Conservation (phyloP, 495 filamentous ascomycete species). For the Xylaria nigripes region DNA sequence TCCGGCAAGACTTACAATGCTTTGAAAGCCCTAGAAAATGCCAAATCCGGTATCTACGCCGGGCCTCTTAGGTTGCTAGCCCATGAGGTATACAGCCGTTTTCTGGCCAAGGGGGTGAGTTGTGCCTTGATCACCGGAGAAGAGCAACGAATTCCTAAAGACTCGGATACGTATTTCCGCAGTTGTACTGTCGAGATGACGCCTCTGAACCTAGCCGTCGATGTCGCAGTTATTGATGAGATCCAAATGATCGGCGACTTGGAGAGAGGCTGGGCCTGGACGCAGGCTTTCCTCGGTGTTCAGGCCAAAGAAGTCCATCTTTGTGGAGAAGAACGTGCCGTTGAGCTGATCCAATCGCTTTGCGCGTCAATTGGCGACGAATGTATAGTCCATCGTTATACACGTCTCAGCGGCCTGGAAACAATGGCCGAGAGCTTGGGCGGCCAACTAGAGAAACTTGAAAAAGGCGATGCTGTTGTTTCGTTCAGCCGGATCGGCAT, state of each 20-base stretch:
- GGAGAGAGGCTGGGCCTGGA: constrained; percentile 94
- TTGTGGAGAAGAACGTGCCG: constrained; percentile 79
- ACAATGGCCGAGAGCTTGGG: constrained; percentile 53
- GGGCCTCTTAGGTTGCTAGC: constrained; percentile 86
- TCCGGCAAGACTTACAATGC: constrained; percentile 98
- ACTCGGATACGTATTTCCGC: constrained; percentile 44
- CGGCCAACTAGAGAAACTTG: constrained; percentile 54
- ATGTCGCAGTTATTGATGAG: constrained; percentile 95
- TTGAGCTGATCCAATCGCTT: constrained; percentile 73
- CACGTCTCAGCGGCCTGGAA: constrained; percentile 71
- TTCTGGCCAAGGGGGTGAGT: constrained; percentile 62
- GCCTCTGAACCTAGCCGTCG: constrained; percentile 56
- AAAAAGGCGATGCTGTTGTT: constrained; percentile 87
- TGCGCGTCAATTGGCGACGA: constrained; percentile 75
- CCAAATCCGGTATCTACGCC: constrained; percentile 75
- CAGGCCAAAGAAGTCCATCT: constrained; percentile 84
- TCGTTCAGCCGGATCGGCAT: constrained; percentile 74
- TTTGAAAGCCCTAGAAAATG: constrained; percentile 71
- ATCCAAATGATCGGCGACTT: constrained; percentile 90
- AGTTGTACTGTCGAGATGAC: constrained; percentile 98
- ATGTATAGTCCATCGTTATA: constrained; percentile 69
- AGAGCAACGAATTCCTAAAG: constrained; percentile 56
- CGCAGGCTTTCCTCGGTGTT: constrained; percentile 79
- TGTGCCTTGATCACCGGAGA: constrained; percentile 89
- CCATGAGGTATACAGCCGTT: constrained; percentile 81